These are phyloP conservation scores for Anisodus tanguticus DNA, from an alignment of 257 asterid genomes.

Conservation along the genomic window DNA sequence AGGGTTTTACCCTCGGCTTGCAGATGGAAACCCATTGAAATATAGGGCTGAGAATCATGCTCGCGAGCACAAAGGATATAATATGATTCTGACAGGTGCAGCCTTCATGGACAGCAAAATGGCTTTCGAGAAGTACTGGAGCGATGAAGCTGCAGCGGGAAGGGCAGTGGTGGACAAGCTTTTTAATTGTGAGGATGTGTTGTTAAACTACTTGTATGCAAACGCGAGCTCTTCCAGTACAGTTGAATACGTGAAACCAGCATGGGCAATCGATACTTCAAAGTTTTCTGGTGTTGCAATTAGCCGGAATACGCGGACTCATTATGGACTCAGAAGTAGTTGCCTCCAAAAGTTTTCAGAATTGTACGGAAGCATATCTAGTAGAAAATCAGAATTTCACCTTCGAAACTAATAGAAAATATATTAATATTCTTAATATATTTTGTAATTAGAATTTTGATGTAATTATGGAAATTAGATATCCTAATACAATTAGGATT, in stretches of 20 bases:
- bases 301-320: conserved; percentile 72
- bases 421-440: no score
- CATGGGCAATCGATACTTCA: conserved; percentile 81
- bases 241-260: conserved; percentile 76
- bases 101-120: conserved; percentile 65
- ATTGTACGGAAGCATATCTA: conserved; percentile 69
- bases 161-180: conserved; percentile 61
- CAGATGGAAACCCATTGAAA: conserved; percentile 49
- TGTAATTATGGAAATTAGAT: no score
- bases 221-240: conserved; percentile 59
- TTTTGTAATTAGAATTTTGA: no score
- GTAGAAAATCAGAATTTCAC: conserved; percentile 61
- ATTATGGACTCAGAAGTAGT: conserved; percentile 66
- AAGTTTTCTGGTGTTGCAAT: conserved; percentile 86
- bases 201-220: conserved; percentile 88
- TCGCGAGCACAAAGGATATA: conserved; percentile 71
- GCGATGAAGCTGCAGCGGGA: conserved; percentile 60
- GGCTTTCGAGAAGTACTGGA: conserved; percentile 88
- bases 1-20: conserved; percentile 90
- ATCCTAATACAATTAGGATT: no score
- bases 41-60: conserved; percentile 84
- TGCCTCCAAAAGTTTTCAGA: conserved; percentile 62
- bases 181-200: conserved; percentile 91
- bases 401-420: conserved; percentile 40
- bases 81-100: conserved; percentile 92